Base-by-base conservation (phyloP, 148 eudicot species). In the Camellia japonica region DNA sequence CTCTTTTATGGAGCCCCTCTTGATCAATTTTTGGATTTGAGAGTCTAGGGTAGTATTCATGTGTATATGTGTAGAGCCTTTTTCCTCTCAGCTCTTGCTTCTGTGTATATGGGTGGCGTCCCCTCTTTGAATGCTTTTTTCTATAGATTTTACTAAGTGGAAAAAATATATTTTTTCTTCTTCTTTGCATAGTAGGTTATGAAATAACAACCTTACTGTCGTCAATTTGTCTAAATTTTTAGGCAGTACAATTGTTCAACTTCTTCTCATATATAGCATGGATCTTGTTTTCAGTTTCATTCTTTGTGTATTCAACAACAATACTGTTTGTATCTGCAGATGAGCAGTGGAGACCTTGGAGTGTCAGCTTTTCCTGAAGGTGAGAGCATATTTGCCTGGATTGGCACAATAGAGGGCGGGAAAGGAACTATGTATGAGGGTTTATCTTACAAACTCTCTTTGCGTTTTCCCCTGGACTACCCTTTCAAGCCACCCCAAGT, bases 341-440 rank as follows among this genome's bases (percentile, higher is more conserved):
- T 89, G 93, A 87, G 77, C 60, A 86, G 87, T 51, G 83, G 85
- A 62, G 93, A 89, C 82, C 81, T 83, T 71, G 93, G 90, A 82
- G 85, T 90, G 55, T 90, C 93, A 41, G 93, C 93, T n/a, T 90
- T 90, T 66, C 93, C 93, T 43, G 89, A 90, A 84, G 89, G 89
- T 19, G 93, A 90, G 49, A 88, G 84, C 85, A 90, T 89, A 42
- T 85, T 90, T 76, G 73, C 80, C 6, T 88, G 91, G 93, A 78
- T 84, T 56, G 93, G 93, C 42, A 90, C 93, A 30, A 89, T 89
- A 74, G 86, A 87, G 56, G 93, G 93, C 14, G 88, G 90, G 42
- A 85, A 84, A 78, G 93, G 89, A 77, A 90, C 90, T 51, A 46
- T 80, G 79, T 90, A 87, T 18, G 91, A 89, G 80, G 91, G 90